These are phyloP conservation scores for Coemansia furcata DNA, from an alignment of 192 early-diverging fungal species.

Conservation along the genomic window DNA sequence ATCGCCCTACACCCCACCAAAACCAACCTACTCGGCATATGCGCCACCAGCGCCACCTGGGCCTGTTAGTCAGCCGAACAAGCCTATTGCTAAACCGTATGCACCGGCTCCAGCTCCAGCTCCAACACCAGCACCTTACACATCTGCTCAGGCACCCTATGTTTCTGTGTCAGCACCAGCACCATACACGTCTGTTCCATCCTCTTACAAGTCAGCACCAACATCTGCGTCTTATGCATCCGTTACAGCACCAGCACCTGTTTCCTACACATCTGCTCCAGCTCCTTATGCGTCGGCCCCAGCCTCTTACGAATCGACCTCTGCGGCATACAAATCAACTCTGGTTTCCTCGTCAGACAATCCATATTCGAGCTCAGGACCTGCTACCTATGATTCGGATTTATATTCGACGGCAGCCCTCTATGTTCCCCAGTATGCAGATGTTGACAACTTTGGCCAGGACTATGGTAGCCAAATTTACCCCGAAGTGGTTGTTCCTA, in stretches of 20 bases:
- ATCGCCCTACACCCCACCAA: not conserved
- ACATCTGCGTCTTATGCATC: too few relatives aligned
- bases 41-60: not conserved
- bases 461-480: not conserved
- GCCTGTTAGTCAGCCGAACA: not conserved
- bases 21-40: not conserved
- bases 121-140: not conserved
- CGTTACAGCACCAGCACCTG: not conserved
- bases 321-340: too few relatives aligned
- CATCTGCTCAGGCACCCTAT: not conserved
- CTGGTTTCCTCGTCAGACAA: not conserved
- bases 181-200: not conserved
- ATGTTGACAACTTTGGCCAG: not conserved
- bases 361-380: not conserved
- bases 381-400: not conserved
- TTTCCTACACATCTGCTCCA: conserved; percentile 2
- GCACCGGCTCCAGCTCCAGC: not conserved
- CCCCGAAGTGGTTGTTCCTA: not conserved
- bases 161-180: not conserved
- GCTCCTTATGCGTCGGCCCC: not conserved
- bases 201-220: not conserved
- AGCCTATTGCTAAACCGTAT: not conserved
- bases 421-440: conserved; percentile 2
- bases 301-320: not conserved
- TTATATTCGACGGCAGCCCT: not conserved